A percentile compares a stretch with the other conserved stretches of the same genome.
phyloP scores from a whole-genome alignment of 805 yeast species.

The Danielia oregonensis region DNA sequence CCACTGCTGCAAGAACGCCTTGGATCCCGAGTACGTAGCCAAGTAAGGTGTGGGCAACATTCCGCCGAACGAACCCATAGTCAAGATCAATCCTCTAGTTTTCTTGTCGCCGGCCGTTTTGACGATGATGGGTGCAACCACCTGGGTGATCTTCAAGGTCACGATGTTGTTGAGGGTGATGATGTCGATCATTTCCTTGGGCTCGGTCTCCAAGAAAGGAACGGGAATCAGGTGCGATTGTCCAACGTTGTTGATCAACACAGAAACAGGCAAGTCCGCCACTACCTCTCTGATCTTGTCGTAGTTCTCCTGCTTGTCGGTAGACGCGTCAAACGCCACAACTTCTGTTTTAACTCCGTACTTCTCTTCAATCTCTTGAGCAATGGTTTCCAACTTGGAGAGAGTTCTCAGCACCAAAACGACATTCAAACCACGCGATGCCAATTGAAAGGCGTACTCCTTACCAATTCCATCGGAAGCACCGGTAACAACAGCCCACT shows the following conservation, averaged over 20 bases:
- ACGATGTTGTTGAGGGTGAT: constrained; percentile 82
- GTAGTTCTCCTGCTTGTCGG: constrained; percentile 59
- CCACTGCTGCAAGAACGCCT: constrained; percentile 94
- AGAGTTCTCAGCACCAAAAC: constrained; percentile 82
- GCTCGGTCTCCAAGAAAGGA: constrained; percentile 78
- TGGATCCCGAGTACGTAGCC: constrained; percentile 94
- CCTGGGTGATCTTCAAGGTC: constrained; percentile 78
- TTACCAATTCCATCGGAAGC: constrained; percentile 98
- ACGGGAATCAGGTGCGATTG: constrained; percentile 93
- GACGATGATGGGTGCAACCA: constrained; percentile 68
- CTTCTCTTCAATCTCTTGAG: constrained; percentile 57
- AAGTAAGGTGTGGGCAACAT: constrained; percentile 86
- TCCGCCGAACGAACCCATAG: constrained; percentile 98
- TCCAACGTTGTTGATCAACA: constrained; percentile 90
- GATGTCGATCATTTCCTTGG: constrained; percentile 71
- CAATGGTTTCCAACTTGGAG: constrained; percentile 65
- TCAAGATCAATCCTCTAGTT: constrained; percentile 72
- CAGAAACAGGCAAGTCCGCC: constrained; percentile 57
- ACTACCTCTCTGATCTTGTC: constrained; percentile 44
- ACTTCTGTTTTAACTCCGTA: constrained; percentile 59
- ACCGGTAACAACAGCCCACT: constrained; percentile 96
- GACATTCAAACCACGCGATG: constrained; percentile 77
- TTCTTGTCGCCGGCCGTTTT: constrained; percentile 42
- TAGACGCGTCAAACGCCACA: constrained; percentile 75
- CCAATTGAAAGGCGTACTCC: constrained; percentile 84